Evolutionary conservation across 768 basidiomycete genomes (phyloP).

Genomic region (Gautieria morchelliformis): DNA sequence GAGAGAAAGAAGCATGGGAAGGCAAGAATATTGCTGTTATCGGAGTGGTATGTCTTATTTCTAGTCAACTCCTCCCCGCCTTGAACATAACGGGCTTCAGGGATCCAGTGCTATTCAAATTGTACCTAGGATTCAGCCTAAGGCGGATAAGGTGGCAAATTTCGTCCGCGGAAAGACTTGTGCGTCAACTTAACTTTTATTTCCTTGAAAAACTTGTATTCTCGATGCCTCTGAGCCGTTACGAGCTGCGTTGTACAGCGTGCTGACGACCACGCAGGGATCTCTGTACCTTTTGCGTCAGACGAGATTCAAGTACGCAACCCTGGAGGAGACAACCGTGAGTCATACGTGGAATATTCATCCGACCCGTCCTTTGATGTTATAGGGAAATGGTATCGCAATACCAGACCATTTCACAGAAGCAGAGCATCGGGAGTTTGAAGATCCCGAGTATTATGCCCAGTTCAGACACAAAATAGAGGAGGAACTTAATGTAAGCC

Average conservation of each 20-base stretch:
- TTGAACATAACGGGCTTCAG: slow-evolving; percentile 19
- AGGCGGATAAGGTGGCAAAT: slow-evolving; percentile 38
- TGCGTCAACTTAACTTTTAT: neutral
- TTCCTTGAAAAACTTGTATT: neutral
- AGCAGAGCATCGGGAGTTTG: slow-evolving; percentile 40
- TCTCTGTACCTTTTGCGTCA: slow-evolving; percentile 6
- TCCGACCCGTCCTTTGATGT: neutral
- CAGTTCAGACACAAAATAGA: slow-evolving; percentile 41
- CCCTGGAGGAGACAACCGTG: slow-evolving; percentile 34
- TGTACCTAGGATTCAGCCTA: slow-evolving; percentile 46
- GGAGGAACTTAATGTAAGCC: slow-evolving; percentile 37
- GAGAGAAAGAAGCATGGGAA: slow-evolving; percentile 36
- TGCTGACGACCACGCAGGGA: neutral
- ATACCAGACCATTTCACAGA: slow-evolving; percentile 38
- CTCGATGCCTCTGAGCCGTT: neutral
- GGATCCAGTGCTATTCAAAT: slow-evolving; percentile 56
- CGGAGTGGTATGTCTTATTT: slow-evolving; percentile 36
- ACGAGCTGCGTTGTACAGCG: too few species aligned
- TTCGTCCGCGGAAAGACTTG: slow-evolving; percentile 54
- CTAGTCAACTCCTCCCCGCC: neutral
- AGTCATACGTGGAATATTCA: neutral
- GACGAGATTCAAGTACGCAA: slow-evolving; percentile 29
- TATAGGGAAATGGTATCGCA: neutral
- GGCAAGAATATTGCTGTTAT: slow-evolving; percentile 48
- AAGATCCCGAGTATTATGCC: slow-evolving; percentile 38